Base-by-base conservation (phyloP, 768 basidiomycete genomes). In the Coprinopsis sp. region DNA sequence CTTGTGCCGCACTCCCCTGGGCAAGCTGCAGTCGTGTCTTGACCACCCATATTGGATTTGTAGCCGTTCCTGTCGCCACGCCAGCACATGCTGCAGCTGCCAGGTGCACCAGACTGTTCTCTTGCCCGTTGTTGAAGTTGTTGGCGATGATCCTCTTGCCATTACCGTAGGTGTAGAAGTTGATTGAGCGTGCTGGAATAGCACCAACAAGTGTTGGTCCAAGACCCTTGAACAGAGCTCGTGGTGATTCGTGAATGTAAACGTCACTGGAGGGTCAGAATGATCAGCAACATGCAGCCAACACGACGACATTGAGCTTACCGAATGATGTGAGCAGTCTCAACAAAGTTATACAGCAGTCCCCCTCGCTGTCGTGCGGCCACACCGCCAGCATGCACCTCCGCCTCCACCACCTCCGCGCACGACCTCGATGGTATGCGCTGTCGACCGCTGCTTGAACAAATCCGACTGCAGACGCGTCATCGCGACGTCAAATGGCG, bases 11-110 rank as follows among this genome's bases (percentile, higher is more conserved):
- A 37, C 55, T 4, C 46, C 29, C 24, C 38, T 22, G 44, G 47
- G 66, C 69, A 13, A 99, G 79, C 60, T 99, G 96, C 44, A 99
- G 58, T 6, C 95, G 84, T 34, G 96, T 99, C 66, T 98, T 99
- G 51, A 99, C 91, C 38, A 99, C 96, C 96, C 96, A 99, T 21
- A 99, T 95, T 0, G 96, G 96, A 63, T 99, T 99, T 18, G 96
- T 98, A 8, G 82, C 91, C 0, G 91, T 85, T 4, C 93, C 80
- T 0, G 96, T 99, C 25, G 74, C 71, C 53, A 98, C 70, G 1
- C 95, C 94, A 1, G 95, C 95, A 8, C 82, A 59, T 0, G 90
- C 87, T 1, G 94, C 96, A 0, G 95, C 88, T 1, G 72, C 51
- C 19, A 98, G 81, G 63, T 98, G 94, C 0, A 99, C 84, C 51